phyloP scores from a whole-genome alignment of 2,329 filamentous ascomycete species.

The Fusarium citri region DNA sequence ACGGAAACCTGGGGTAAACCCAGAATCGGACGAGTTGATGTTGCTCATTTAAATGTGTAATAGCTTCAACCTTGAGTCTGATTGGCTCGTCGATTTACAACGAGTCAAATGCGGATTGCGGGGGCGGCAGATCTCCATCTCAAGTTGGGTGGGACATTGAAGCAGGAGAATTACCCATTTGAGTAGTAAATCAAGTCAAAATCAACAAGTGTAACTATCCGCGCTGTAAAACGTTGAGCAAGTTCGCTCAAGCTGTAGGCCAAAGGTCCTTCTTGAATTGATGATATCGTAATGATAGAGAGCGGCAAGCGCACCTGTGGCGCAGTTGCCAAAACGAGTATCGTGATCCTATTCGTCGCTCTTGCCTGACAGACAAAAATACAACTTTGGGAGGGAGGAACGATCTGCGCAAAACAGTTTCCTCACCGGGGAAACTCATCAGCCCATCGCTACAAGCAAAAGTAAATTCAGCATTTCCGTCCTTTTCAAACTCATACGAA shows the following conservation, averaged over 20 bases:
- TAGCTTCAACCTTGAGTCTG: constrained; percentile 8
- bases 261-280: background rate
- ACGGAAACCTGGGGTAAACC: constrained; percentile 44
- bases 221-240: background rate
- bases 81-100: constrained; percentile 21
- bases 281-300: background rate
- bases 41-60: constrained; percentile 45
- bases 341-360: constrained; percentile 1
- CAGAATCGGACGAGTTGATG: constrained; percentile 29
- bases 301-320: background rate
- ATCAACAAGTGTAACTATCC: background rate
- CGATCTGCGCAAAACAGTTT: background rate
- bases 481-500: background rate
- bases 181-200: background rate
- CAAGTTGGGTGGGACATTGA: constrained; percentile 15
- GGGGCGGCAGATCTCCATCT: constrained; percentile 45
- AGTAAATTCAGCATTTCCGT: background rate
- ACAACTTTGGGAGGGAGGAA: background rate
- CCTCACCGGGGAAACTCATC: background rate
- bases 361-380: background rate
- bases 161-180: constrained; percentile 12
- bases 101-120: constrained; percentile 39
- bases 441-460: background rate
- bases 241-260: background rate
- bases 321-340: background rate